Evolutionary conservation across 2,329 filamentous ascomycete genomes (phyloP), one percentile per base, ranked within the genome.

Genomic region (Aspergillus oerlinghausenensis): DNA sequence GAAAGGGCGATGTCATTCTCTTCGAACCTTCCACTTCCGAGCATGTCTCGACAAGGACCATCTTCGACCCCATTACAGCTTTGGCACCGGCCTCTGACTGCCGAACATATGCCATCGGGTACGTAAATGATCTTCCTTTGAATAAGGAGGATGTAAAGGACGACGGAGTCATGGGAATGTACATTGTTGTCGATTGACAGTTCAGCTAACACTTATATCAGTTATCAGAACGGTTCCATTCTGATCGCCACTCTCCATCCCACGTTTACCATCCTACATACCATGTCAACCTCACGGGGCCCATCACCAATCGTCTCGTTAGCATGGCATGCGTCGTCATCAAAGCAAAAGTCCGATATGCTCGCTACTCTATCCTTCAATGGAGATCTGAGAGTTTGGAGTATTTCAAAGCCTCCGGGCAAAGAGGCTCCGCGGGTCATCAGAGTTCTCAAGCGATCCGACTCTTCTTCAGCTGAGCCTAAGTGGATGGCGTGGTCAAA

Each of bases 401-500:
- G 94, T 69, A 89, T 99, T 54, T 86, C 93, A 21, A 99, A 97
- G 74, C 84, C 58, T 79, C 88, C 71, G 81, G 86, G 71, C 75
- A 83, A 65, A 50, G 89, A 96, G 64, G 82, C 88, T 19, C 92
- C 92, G 38, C 93, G 92, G 68, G 89, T 97, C 7, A 95, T 97
- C 58, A 84, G 94, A 60, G 87, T 95, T 28, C 78, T 99, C 50
- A 93, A 90, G 72, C 83, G 89, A 65, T 86, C 86, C 7, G 92
- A 96, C 59, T 86, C 86, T 62, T 86, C 83, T 63, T 78, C 85
- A 35, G 77, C 85, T 2, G 91, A 91, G 1, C 88, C 90, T 40
- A 96, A 96, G 71, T 99, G 94, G 94, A 92, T 97, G 80, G 89
- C 87, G 21, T 99, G 94, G 94, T 97, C 94, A 0, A 97, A 97